Conservation (phyloP, 352 stramenopile species). For the Ophiocytium majus region DNA sequence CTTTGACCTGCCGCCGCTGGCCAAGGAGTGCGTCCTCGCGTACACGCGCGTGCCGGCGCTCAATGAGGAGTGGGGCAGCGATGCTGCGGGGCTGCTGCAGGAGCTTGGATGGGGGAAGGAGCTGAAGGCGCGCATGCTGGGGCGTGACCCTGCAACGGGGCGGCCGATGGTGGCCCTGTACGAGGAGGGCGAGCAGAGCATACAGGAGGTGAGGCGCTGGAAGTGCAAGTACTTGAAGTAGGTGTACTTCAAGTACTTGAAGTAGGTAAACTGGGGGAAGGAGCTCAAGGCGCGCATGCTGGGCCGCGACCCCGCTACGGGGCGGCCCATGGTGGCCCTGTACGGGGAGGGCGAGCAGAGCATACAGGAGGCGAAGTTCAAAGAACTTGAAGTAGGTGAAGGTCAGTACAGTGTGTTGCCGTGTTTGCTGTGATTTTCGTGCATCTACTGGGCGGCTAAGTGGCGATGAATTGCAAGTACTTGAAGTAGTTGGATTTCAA, state of each 20-base stretch:
- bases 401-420: too few species aligned
- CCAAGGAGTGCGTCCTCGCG: constrained; percentile 46
- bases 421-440: too few species aligned
- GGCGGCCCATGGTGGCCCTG: constrained; percentile 44
- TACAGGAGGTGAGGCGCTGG: constrained; percentile 16
- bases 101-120: constrained; percentile 49
- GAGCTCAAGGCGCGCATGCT: constrained; percentile 42
- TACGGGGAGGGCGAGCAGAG: constrained; percentile 38
- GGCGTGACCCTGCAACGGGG: constrained; percentile 25
- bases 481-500: too few species aligned
- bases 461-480: too few species aligned
- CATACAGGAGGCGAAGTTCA: constrained; percentile 19
- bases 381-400: too few species aligned
- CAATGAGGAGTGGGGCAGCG: constrained; percentile 44
- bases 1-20: constrained; percentile 18
- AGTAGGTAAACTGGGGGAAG: constrained; percentile 54
- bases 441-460: too few species aligned
- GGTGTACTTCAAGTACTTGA: too few species aligned
- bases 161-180: constrained; percentile 52
- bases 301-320: constrained; percentile 29
- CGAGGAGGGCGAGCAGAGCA: constrained; percentile 32
- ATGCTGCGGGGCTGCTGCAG: constrained; percentile 46
- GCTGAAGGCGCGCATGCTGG: constrained; percentile 43
- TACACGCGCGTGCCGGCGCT: constrained; percentile 49
- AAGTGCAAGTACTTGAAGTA: too few species aligned